These are phyloP conservation scores for Epichloe baconii DNA, from an alignment of 2,329 filamentous ascomycete species.

Conservation along the genomic window DNA sequence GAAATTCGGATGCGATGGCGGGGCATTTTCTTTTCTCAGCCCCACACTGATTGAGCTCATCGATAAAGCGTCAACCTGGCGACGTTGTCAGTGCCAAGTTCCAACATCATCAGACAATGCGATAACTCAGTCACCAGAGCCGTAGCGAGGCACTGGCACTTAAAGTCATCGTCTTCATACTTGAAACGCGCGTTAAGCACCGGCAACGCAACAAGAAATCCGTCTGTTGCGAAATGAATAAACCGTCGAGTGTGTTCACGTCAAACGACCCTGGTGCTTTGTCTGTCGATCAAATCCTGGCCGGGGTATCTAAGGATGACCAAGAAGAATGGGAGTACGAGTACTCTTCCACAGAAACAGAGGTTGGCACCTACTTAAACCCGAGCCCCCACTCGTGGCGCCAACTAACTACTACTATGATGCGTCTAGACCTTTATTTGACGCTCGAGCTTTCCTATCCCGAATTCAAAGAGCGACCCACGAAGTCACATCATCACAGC, in stretches of 20 bases:
- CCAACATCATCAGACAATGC: not conserved
- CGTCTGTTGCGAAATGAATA: not conserved
- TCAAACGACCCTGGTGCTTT: conserved; percentile 15
- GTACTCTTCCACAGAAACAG: conserved; percentile 49
- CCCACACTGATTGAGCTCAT: too few relatives aligned
- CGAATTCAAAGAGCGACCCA: conserved; percentile 37
- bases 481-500: conserved; percentile 24
- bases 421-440: conserved; percentile 43
- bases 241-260: not conserved
- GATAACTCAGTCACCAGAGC: not conserved
- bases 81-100: too few relatives aligned
- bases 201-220: not conserved
- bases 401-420: not conserved
- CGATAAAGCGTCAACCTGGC: too few relatives aligned
- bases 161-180: not conserved
- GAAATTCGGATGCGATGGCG: conserved; percentile 12
- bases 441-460: conserved; percentile 50
- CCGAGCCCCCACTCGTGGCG: not conserved
- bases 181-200: not conserved
- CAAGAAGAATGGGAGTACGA: conserved; percentile 57
- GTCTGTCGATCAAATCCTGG: conserved; percentile 15
- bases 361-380: conserved; percentile 25
- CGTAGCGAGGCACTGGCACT: not conserved
- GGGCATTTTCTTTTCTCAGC: conserved; percentile 8
- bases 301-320: conserved; percentile 21